Conservation (phyloP, 208 protist genomes). For the Leptomonas pyrrhocoris region DNA sequence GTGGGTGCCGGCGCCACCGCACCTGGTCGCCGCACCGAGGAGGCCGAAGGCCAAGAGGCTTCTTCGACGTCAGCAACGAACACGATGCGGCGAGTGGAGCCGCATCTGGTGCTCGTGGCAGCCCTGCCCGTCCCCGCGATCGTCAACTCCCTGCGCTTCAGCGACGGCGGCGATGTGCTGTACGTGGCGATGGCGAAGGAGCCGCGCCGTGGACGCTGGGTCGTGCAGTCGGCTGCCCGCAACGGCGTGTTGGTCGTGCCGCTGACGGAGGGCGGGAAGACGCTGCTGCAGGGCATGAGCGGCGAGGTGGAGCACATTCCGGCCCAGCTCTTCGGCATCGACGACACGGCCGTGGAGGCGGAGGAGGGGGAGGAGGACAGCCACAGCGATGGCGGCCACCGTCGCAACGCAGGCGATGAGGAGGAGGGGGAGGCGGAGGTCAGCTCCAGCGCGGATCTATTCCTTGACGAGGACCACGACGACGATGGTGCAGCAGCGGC, state of each 20-base stretch:
- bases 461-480: constrained; percentile 27
- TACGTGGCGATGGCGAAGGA: constrained; percentile 77
- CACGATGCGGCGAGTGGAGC: constrained; percentile 16
- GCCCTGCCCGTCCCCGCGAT: constrained; percentile 75
- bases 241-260: constrained; percentile 84
- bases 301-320: constrained; percentile 77
- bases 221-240: constrained; percentile 67
- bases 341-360: constrained; percentile 34
- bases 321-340: constrained; percentile 67
- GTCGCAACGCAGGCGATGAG: constrained; percentile 13
- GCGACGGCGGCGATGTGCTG: constrained; percentile 51
- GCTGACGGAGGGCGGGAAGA: constrained; percentile 44
- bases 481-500: neutral
- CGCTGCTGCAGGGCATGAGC: constrained; percentile 27
- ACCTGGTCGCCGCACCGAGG: constrained; percentile 20
- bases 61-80: neutral
- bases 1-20: constrained; percentile 29
- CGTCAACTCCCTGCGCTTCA: constrained; percentile 78
- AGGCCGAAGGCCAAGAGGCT: neutral
- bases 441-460: constrained; percentile 15
- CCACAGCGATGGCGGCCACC: constrained; percentile 8
- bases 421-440: constrained; percentile 10
- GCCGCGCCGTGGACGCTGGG: constrained; percentile 84
- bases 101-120: constrained; percentile 53
- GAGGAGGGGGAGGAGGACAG: constrained; percentile 33